Evolutionary conservation across 1,284 basidiomycete genomes (phyloP).

Genomic region (Puccinia polysora): DNA sequence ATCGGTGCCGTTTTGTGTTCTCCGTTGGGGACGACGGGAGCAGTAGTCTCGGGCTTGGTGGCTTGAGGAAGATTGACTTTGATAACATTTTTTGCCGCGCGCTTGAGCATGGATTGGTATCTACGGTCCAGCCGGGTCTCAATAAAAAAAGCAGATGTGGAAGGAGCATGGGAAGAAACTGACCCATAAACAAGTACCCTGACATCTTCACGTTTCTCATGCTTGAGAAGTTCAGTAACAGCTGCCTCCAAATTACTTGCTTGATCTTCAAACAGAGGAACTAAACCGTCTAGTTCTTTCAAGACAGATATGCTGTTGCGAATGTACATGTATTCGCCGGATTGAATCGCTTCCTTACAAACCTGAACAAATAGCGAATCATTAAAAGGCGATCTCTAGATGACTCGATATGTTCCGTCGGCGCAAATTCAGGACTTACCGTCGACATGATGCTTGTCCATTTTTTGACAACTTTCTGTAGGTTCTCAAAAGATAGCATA

Average conservation of each 20-base stretch:
- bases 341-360: slow-evolving; percentile 53
- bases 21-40: slow-evolving; percentile 44
- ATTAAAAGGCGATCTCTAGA: slow-evolving; percentile 57
- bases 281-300: slow-evolving; percentile 79
- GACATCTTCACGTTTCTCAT: slow-evolving; percentile 62
- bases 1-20: slow-evolving; percentile 25
- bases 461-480: slow-evolving; percentile 38
- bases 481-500: slow-evolving; percentile 39
- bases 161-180: slow-evolving; percentile 11
- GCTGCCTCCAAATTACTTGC: slow-evolving; percentile 61
- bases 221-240: slow-evolving; percentile 66
- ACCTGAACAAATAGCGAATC: slow-evolving; percentile 64
- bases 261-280: slow-evolving; percentile 64
- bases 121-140: background rate
- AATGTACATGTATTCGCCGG: slow-evolving; percentile 80
- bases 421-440: slow-evolving; percentile 4
- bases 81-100: slow-evolving; percentile 44
- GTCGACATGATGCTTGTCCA: slow-evolving; percentile 38
- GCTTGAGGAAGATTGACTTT: slow-evolving; percentile 3
- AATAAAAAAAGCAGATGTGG: background rate
- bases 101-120: slow-evolving; percentile 45
- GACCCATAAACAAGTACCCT: slow-evolving; percentile 74
- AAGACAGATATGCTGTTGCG: slow-evolving; percentile 86
- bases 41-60: slow-evolving; percentile 37
- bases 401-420: background rate